phyloP scores from a whole-genome alignment of 2,329 filamentous ascomycete species.

The Epichloe gansuensis region DNA sequence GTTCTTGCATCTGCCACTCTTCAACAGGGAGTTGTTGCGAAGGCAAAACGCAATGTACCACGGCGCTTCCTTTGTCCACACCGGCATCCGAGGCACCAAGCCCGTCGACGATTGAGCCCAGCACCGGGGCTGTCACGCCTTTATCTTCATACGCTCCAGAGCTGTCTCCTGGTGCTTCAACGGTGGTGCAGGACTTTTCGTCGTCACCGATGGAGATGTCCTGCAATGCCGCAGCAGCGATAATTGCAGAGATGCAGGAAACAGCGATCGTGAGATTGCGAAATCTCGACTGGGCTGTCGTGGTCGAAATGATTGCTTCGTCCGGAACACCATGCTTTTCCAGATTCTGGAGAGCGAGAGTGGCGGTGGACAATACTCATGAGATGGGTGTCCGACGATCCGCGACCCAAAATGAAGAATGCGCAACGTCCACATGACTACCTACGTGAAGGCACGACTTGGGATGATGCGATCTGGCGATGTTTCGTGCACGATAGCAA shows the following conservation, averaged over 20 bases:
- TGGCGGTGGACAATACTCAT: constrained; percentile 1
- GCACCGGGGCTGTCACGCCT: constrained; percentile 12
- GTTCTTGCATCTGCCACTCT: constrained; percentile 26
- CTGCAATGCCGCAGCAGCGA: constrained; percentile 22
- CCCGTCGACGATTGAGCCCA: constrained; percentile 11
- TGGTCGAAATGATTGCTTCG: constrained; percentile 16
- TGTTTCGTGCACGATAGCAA: too few relatives aligned
- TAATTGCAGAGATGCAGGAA: constrained; percentile 28
- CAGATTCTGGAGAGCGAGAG: constrained; percentile 18
- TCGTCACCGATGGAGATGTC: constrained; percentile 22
- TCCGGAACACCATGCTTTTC: constrained; percentile 23
- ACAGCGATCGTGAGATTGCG: constrained; percentile 15
- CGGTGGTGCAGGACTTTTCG: constrained; percentile 5
- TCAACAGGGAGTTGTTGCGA: constrained; percentile 15
- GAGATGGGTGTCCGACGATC: background rate
- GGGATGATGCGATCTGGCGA: background rate
- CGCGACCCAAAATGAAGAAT: too few relatives aligned
- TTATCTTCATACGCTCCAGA: constrained; percentile 8
- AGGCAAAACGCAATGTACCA: constrained; percentile 12
- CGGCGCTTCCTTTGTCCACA: constrained; percentile 9
- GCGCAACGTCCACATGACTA: too few relatives aligned
- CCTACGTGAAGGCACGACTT: background rate
- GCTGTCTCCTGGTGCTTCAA: constrained; percentile 7
- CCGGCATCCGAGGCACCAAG: constrained; percentile 13
- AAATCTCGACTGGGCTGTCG: constrained; percentile 20